Percentiles rank a stretch among this genome's conserved stretches.
These are phyloP conservation scores for Mesotaenium endlicherianum DNA, from an alignment of 139 green algal genomes.

Conservation along the genomic window DNA sequence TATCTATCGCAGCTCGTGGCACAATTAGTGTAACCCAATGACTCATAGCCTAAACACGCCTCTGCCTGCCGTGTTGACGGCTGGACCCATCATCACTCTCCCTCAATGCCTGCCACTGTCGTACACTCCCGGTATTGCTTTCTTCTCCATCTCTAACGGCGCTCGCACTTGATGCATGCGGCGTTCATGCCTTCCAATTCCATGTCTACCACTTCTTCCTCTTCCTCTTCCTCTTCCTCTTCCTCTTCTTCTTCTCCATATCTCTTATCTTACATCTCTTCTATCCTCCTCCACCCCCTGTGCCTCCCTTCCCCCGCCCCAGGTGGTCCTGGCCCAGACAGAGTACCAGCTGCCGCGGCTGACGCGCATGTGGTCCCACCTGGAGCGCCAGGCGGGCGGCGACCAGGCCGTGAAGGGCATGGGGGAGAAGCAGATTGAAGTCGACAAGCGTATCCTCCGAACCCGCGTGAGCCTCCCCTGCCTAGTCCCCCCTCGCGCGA, in stretches of 20 bases:
- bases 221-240: not conserved
- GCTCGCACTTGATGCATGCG: no score
- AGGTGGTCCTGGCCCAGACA: constrained; percentile 83
- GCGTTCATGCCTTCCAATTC: not conserved
- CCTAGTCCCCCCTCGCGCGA: no score
- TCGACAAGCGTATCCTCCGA: constrained; percentile 84
- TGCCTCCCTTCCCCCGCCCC: not conserved
- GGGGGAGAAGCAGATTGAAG: constrained; percentile 98
- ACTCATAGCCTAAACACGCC: no score
- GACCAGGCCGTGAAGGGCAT: constrained; percentile 82
- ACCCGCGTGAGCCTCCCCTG: no score
- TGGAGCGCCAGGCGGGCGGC: constrained; percentile 85
- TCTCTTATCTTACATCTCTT: not conserved
- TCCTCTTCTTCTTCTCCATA: not conserved
- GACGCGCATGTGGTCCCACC: constrained; percentile 94
- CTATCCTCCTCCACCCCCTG: not conserved
- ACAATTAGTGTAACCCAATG: no score
- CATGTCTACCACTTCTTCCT: not conserved
- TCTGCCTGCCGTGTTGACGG: no score
- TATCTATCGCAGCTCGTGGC: no score
- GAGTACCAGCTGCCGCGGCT: constrained; percentile 97
- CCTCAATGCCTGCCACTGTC: no score
- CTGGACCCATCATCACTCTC: no score
- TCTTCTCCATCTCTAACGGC: no score
- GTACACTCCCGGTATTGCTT: no score